phyloP scores from a whole-genome alignment of 345 rosid species.

The Eucalyptus albens region DNA sequence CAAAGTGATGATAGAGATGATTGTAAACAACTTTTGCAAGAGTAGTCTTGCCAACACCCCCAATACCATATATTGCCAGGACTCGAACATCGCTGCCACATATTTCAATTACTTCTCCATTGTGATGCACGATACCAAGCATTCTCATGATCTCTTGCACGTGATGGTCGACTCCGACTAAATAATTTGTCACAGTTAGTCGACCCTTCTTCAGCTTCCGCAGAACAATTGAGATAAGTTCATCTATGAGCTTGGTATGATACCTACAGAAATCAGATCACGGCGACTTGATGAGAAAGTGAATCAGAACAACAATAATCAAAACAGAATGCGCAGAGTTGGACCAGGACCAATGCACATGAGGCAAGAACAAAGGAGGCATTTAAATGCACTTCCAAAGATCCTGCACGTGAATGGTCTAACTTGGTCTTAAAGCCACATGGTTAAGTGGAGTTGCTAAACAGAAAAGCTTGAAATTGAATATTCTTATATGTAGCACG shows the following conservation, averaged over 20 bases:
- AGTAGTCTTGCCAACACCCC: too few species aligned
- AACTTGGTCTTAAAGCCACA: background rate
- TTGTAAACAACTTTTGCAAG: too few species aligned
- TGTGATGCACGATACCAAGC: fast-evolving
- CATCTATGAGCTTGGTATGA: background rate
- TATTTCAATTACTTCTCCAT: too few species aligned
- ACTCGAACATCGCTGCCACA: too few species aligned
- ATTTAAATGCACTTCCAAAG: too few species aligned
- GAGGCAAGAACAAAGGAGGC: background rate
- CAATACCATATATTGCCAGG: too few species aligned
- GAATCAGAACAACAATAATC: too few species aligned
- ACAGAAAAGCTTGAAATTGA: background rate
- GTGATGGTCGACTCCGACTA: background rate
- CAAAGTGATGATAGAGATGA: fast-evolving
- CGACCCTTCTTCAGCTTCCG: background rate
- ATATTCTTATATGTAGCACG: background rate
- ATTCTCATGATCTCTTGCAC: background rate
- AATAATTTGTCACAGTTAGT: fast-evolving
- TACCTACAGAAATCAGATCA: fast-evolving
- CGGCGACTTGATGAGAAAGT: background rate
- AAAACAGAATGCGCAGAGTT: fast-evolving
- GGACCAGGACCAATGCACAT: background rate
- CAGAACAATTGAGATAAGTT: background rate
- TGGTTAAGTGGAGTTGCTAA: background rate
- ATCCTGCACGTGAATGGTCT: fast-evolving